A percentile compares a stretch with the other conserved stretches of the same genome.
Evolutionary conservation across 208 protist genomes (phyloP).

Genomic region (Trypanosoma lewisi): DNA sequence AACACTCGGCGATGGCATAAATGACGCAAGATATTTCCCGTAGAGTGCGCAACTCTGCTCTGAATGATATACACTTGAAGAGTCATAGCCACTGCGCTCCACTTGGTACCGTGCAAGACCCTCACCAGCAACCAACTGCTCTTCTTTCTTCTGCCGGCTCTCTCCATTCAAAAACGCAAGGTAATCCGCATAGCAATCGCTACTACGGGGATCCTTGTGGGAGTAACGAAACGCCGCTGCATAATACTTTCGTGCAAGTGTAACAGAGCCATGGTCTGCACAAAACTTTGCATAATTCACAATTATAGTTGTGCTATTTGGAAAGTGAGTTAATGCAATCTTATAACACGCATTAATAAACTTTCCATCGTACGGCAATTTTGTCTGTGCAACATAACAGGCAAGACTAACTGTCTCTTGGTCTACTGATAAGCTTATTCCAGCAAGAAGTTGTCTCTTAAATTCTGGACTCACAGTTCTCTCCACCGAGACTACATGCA

Average conservation of each 20-base stretch:
- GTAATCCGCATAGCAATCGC: conserved; percentile 75
- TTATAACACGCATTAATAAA: conserved; percentile 74
- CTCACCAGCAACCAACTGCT: conserved; percentile 45
- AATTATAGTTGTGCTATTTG: conserved; percentile 49
- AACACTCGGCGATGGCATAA: conserved; percentile 59
- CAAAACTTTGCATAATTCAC: conserved; percentile 84
- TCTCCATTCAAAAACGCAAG: conserved; percentile 31
- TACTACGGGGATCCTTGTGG: conserved; percentile 50
- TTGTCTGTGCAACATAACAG: conserved; percentile 64
- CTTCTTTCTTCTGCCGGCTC: conserved; percentile 25
- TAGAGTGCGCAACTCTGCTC: conserved; percentile 47
- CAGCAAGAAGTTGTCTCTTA: conserved; percentile 43
- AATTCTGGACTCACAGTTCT: conserved; percentile 20
- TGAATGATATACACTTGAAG: neutral
- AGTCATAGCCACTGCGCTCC: conserved; percentile 31
- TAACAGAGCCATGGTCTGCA: conserved; percentile 44
- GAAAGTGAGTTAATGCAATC: conserved; percentile 51
- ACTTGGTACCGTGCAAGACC: conserved; percentile 49
- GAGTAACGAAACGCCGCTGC: conserved; percentile 54
- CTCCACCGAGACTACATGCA: conserved; percentile 8
- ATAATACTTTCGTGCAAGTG: conserved; percentile 70
- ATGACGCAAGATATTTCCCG: conserved; percentile 61
- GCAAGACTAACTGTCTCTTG: conserved; percentile 67
- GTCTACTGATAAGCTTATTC: conserved; percentile 47
- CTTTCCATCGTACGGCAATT: conserved; percentile 41